Percentiles rank a stretch among this genome's conserved stretches.
Conservation (phyloP, 768 basidiomycete species). For the Russula griseocarnosa region DNA sequence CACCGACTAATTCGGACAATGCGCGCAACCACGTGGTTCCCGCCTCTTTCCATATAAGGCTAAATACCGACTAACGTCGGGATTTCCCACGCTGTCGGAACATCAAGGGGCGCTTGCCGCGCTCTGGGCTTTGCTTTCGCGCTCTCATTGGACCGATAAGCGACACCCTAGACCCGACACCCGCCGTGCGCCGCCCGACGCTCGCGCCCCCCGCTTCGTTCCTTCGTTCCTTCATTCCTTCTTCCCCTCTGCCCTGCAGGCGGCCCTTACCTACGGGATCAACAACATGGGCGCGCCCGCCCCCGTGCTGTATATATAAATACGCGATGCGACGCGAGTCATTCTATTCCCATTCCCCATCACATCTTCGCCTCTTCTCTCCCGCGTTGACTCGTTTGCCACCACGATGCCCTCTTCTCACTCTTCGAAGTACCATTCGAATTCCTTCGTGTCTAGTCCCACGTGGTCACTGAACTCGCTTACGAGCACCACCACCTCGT, state of each 20-base stretch:
- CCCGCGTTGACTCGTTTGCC: constrained; percentile 11
- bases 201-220: background rate
- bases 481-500: constrained; percentile 18
- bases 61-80: constrained; percentile 1
- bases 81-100: background rate
- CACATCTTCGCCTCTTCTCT: background rate
- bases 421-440: constrained; percentile 18
- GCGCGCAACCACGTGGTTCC: background rate
- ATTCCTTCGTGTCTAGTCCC: constrained; percentile 24
- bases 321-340: constrained; percentile 3
- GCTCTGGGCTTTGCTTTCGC: background rate
- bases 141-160: constrained; percentile 10
- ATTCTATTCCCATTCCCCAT: constrained; percentile 7
- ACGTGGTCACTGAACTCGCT: constrained; percentile 25
- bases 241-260: constrained; percentile 12
- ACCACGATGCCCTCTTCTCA: constrained; percentile 17
- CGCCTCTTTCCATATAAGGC: constrained; percentile 9
- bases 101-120: background rate
- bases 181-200: background rate
- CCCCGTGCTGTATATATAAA: constrained; percentile 15
- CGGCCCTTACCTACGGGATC: constrained; percentile 6
- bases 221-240: too few relatives aligned
- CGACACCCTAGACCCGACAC: background rate
- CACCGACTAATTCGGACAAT: background rate
- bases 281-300: background rate